Evolutionary conservation across 2,329 filamentous ascomycete species (phyloP), one percentile per base, ranked within the genome.

Genomic region (Trichoderma gracile): DNA sequence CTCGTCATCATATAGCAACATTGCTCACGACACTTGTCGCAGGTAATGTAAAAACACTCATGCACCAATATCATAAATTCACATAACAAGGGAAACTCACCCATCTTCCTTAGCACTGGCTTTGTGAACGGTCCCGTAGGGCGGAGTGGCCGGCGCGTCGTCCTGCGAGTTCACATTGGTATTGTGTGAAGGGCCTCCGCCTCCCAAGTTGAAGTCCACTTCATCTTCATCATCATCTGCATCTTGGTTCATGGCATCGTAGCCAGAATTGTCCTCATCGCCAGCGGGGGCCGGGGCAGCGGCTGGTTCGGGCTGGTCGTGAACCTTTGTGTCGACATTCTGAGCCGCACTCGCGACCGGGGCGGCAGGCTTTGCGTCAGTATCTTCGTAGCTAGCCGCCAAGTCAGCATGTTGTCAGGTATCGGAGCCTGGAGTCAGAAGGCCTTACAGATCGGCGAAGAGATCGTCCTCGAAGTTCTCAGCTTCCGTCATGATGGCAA

Each of bases 381-480:
- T 86, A 69, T 90, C 88, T 68, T 91, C 87, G 73, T 90, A 90
- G 66, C 88, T 90, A 68, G 38, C 33, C 38, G 15, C 23, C n/a
- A 25, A 10, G 30, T 49, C 40, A 61, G 56, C 14, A 25, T 6
- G 25, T 40, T n/a, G 8, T 25, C 3, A 7, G 25, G 1, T 2
- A 46, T n/a, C 17, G 21, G 46, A 12, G 15, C 12, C 9, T 10
- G 33, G 40, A 38, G 9, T 19, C 30, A 15, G 14, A 23, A 10
- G 23, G 40, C 70, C 92, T 80, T 82, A 97, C 93, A 97, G 86
- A 80, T 97, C 93, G 72, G 93, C 93, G 78, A 97, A 97, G 78
- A 97, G 90, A 84, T 97, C 93, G 74, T 97, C 93, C 71, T 97
- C 93, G 70, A 92, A 88, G 70, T 91, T 91, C 73, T 93, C 91